These are phyloP conservation scores for Kwoniella newhampshirensis DNA, from an alignment of 768 basidiomycete species.

Conservation along the genomic window DNA sequence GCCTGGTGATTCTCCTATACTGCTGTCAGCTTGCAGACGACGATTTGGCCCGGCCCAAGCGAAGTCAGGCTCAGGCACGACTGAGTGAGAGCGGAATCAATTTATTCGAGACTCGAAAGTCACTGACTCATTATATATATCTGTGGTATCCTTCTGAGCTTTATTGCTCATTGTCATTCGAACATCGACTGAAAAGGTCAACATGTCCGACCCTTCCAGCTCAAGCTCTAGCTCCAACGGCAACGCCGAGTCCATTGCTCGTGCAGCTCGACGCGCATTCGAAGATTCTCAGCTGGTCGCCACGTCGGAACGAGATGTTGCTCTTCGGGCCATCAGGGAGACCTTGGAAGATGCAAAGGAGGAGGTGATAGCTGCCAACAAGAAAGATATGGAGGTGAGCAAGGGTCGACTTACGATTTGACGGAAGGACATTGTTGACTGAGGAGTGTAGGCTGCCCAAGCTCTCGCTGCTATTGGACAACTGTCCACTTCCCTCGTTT, in stretches of 20 bases:
- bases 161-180: no score
- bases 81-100: no score
- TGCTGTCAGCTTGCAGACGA: no score
- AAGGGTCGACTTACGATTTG: neutral
- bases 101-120: no score
- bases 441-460: constrained; percentile 65
- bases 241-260: constrained; percentile 63
- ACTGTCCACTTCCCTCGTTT: constrained; percentile 79
- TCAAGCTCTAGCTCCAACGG: constrained; percentile 14
- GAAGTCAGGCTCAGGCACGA: no score
- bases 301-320: constrained; percentile 66
- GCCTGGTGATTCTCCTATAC: no score
- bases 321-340: constrained; percentile 67
- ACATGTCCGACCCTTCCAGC: constrained; percentile 16
- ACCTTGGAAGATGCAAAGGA: constrained; percentile 67
- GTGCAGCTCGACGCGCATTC: constrained; percentile 76
- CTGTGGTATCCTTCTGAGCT: no score
- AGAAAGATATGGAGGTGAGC: constrained; percentile 71
- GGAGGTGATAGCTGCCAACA: constrained; percentile 77
- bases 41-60: no score
- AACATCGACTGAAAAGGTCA: no score
- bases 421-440: neutral
- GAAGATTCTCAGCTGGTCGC: constrained; percentile 79
- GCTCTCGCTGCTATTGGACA: constrained; percentile 75
- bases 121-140: no score